Conservation (phyloP, 73 alveolate genomes). For the Breviolum minutum region DNA sequence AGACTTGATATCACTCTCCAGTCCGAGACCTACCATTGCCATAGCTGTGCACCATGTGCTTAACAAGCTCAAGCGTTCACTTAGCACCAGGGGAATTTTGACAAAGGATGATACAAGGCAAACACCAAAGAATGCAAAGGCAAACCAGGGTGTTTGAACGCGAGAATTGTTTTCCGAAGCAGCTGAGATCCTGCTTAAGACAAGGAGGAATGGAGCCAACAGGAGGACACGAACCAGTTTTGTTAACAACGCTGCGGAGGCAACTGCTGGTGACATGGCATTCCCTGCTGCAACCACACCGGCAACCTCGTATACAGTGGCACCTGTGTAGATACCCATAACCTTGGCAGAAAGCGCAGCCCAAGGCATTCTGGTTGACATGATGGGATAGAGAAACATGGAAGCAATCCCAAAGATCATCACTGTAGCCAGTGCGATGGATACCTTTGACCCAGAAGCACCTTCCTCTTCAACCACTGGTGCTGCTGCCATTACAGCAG, state of each 20-base stretch:
- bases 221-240: constrained; percentile 52
- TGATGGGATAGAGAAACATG: constrained; percentile 68
- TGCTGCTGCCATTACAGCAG: constrained; percentile 78
- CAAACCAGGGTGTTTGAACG: constrained; percentile 66
- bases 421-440: constrained; percentile 72
- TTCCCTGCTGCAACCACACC: constrained; percentile 79
- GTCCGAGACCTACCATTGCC: constrained; percentile 81
- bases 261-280: constrained; percentile 70
- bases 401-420: constrained; percentile 70
- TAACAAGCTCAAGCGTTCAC: neutral
- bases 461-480: constrained; percentile 65
- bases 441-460: constrained; percentile 73
- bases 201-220: constrained; percentile 47
- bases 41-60: constrained; percentile 74
- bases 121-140: constrained; percentile 64
- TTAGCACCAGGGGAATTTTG: neutral
- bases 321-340: constrained; percentile 79
- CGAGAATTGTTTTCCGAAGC: neutral
- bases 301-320: constrained; percentile 70
- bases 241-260: constrained; percentile 58
- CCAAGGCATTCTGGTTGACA: constrained; percentile 49
- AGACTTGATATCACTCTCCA: constrained; percentile 49
- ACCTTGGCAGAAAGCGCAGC: constrained; percentile 14
- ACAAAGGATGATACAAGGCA: constrained; percentile 32
- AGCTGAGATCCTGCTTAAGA: constrained; percentile 18